Percentiles rank a stretch among this genome's conserved stretches.
Conservation (phyloP, 1,284 basidiomycete species). For the Coniophora puteana region DNA sequence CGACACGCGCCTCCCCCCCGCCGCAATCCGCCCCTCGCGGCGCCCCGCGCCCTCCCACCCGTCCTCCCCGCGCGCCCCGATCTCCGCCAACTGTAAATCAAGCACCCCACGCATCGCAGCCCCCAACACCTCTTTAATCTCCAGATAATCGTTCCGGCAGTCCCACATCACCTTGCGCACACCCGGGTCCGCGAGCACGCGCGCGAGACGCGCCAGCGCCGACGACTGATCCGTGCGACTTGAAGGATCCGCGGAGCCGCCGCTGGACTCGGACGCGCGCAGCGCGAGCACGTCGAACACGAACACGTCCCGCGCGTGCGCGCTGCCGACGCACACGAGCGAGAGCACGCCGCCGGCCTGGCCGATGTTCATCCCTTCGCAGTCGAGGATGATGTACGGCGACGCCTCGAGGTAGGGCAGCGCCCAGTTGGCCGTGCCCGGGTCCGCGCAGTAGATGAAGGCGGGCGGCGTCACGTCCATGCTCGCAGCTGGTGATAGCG, state of each 20-base stretch:
- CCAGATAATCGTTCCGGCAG: constrained; percentile 39
- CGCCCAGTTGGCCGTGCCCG: constrained; percentile 13
- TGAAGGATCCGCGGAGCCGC: too few relatives aligned
- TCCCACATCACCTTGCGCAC: constrained; percentile 44
- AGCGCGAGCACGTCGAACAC: constrained; percentile 37
- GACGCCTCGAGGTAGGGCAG: constrained; percentile 18
- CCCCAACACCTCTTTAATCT: constrained; percentile 29
- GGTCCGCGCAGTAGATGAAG: constrained; percentile 17
- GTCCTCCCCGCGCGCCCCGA: constrained; percentile 32
- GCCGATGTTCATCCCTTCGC: constrained; percentile 37
- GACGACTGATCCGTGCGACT: too few relatives aligned
- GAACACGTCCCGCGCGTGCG: constrained; percentile 34
- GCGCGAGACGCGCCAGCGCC: constrained; percentile 11
- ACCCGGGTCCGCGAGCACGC: constrained; percentile 23
- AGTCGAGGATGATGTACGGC: constrained; percentile 29
- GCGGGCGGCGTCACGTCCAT: too few relatives aligned
- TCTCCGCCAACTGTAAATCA: constrained; percentile 40
- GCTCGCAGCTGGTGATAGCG: too few relatives aligned
- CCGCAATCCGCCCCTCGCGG: constrained; percentile 25
- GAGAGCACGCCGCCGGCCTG: constrained; percentile 33
- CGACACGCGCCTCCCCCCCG: constrained; percentile 22
- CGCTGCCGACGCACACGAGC: constrained; percentile 38
- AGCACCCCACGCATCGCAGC: constrained; percentile 30
- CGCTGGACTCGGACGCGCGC: constrained; percentile 3
- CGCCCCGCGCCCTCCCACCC: constrained; percentile 31